These are phyloP conservation scores for Adansonia grandidieri DNA, from an alignment of 441 rosid species.

Conservation along the genomic window DNA sequence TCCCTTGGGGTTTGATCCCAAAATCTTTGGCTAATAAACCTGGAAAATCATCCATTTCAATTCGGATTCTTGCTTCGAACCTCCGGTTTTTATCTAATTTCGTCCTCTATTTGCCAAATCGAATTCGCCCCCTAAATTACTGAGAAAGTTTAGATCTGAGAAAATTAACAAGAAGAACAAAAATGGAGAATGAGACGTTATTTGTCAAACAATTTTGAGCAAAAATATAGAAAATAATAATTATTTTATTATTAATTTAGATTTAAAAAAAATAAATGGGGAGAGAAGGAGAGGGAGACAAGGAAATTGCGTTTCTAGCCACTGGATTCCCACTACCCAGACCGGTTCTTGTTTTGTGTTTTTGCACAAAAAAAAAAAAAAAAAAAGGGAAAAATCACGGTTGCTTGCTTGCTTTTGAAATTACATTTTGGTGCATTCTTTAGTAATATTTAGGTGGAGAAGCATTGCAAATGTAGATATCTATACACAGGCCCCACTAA, in stretches of 20 bases:
- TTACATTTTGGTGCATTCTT: too few relatives aligned
- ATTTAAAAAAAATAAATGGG: not conserved
- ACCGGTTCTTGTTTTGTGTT: not conserved
- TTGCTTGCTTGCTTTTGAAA: too few relatives aligned
- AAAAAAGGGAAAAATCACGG: too few relatives aligned
- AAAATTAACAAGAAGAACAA: not conserved
- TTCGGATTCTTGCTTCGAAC: not conserved
- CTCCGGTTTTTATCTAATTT: constrained; percentile 28
- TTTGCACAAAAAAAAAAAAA: not conserved
- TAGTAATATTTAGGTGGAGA: too few relatives aligned
- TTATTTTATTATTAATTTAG: not conserved
- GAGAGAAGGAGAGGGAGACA: not conserved
- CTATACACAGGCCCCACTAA: too few relatives aligned
- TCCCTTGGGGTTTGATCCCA: constrained; percentile 81
- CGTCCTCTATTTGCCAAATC: constrained; percentile 11
- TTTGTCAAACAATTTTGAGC: constrained; percentile 25
- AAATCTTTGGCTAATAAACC: constrained; percentile 65
- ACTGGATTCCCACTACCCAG: too few relatives aligned
- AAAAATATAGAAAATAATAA: not conserved
- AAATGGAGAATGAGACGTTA: constrained; percentile 28
- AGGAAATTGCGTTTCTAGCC: too few relatives aligned
- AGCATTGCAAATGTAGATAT: too few relatives aligned
- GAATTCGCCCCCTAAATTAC: constrained; percentile 1
- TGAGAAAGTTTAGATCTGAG: constrained; percentile 38
- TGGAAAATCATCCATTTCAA: constrained; percentile 74